Conservation (phyloP, 1,284 basidiomycete species). For the Heterobasidion irregulare region DNA sequence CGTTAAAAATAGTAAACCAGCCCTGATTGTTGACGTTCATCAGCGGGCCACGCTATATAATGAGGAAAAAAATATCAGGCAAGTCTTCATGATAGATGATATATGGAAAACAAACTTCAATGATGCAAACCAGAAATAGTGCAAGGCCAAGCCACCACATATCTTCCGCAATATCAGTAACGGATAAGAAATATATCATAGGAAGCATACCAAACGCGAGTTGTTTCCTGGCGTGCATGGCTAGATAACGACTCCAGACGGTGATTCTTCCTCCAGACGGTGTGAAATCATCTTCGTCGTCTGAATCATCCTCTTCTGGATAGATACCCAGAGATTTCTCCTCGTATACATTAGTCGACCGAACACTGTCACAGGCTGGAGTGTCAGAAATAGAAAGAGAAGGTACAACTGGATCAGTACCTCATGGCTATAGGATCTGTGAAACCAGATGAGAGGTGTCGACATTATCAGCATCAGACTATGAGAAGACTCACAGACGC, state of each 20-base stretch:
- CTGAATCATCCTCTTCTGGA: conserved; percentile 35
- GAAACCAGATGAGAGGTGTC: conserved; percentile 5
- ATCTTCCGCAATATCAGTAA: conserved; percentile 34
- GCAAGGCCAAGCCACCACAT: conserved; percentile 87
- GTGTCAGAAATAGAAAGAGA: not conserved
- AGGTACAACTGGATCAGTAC: conserved; percentile 20
- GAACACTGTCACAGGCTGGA: conserved; percentile 44
- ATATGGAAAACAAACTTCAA: conserved; percentile 50
- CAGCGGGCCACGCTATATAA: conserved; percentile 46
- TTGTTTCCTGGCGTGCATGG: conserved; percentile 78
- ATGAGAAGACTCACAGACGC: conserved; percentile 46
- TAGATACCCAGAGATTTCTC: conserved; percentile 81
- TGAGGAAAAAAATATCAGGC: not conserved
- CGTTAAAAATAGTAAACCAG: conserved; percentile 61
- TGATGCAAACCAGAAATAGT: conserved; percentile 78
- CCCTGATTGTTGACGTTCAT: conserved; percentile 27
- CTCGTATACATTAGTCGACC: conserved; percentile 99
- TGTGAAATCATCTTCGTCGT: conserved; percentile 32
- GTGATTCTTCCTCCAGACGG: conserved; percentile 23
- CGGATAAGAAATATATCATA: not conserved
- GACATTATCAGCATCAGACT: not conserved
- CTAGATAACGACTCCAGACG: conserved; percentile 72
- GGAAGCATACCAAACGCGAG: conserved; percentile 69
- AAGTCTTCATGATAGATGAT: not conserved
- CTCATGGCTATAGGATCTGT: conserved; percentile 69